These are phyloP conservation scores for Fusarium dimerum DNA, from an alignment of 2,329 filamentous ascomycete genomes.

Conservation along the genomic window DNA sequence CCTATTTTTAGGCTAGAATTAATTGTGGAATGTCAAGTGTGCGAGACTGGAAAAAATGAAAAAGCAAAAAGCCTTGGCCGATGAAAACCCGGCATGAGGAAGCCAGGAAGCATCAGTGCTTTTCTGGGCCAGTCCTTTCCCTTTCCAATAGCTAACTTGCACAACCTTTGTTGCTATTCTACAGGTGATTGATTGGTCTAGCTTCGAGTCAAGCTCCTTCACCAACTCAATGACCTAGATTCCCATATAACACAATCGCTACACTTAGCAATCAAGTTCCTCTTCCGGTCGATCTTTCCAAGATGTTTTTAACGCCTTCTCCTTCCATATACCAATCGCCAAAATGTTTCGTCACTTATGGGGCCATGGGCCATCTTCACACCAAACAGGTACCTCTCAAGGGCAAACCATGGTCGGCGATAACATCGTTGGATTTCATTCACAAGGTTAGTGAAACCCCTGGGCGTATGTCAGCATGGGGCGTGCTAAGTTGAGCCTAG, in stretches of 20 bases:
- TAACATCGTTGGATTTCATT: slow-evolving; percentile 65
- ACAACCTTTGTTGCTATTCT: too few species aligned
- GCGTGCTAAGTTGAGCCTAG: slow-evolving; percentile 30
- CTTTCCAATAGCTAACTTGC: neutral
- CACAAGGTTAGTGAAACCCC: slow-evolving; percentile 57
- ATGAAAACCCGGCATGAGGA: slow-evolving; percentile 30
- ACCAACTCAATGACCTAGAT: too few species aligned
- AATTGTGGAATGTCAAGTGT: slow-evolving; percentile 1
- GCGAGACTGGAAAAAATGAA: too few species aligned
- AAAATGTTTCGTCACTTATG: slow-evolving; percentile 76
- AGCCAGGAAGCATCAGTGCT: slow-evolving; percentile 4
- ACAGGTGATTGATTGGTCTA: too few species aligned
- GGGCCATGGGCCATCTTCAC: slow-evolving; percentile 69
- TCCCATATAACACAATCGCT: too few species aligned
- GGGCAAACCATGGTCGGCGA: slow-evolving; percentile 73
- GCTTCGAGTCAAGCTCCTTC: too few species aligned
- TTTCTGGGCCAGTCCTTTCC: slow-evolving; percentile 10
- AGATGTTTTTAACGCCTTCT: slow-evolving; percentile 16
- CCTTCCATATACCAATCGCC: slow-evolving; percentile 54
- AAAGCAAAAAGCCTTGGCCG: slow-evolving; percentile 31
- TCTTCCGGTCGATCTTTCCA: slow-evolving; percentile 31
- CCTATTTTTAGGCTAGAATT: too few species aligned
- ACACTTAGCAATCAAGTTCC: too few species aligned
- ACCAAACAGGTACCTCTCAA: slow-evolving; percentile 69
- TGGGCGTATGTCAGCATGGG: too few species aligned